Evolutionary conservation across 305 asterid species (phyloP).

Genomic region (Fraxinus dipetala): DNA sequence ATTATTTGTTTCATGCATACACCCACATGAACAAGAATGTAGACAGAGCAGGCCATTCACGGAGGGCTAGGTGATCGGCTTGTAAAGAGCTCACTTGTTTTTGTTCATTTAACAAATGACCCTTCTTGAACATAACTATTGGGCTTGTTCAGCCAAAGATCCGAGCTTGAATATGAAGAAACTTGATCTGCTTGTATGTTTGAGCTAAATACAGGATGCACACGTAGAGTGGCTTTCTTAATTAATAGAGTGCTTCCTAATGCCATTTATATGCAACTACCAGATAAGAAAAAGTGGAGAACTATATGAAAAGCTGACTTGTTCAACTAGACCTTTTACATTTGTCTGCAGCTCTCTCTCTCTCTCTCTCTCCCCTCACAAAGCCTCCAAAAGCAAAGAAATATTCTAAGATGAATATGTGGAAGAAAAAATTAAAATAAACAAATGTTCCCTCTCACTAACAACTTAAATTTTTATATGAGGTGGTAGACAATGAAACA

Average conservation of each 20-base stretch:
- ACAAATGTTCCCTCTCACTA: not conserved
- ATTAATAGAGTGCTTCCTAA: not conserved
- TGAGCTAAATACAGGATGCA: not conserved
- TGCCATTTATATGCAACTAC: not conserved
- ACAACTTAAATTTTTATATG: not conserved
- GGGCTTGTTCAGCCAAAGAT: not conserved
- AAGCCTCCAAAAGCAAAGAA: not conserved
- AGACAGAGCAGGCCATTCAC: constrained; percentile 8
- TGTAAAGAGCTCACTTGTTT: constrained; percentile 1
- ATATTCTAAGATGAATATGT: not conserved
- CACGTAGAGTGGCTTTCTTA: not conserved
- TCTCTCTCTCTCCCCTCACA: no score
- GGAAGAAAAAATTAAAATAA: not conserved
- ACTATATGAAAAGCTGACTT: not conserved
- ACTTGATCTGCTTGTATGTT: not conserved
- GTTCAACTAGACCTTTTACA: not conserved
- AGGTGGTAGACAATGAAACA: not conserved
- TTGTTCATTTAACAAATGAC: not conserved
- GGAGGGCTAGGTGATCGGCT: constrained; percentile 11
- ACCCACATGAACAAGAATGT: constrained; percentile 13
- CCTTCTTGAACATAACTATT: not conserved
- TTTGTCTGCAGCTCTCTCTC: not conserved
- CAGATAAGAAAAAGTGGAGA: not conserved
- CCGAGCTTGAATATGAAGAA: not conserved
- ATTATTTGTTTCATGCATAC: constrained; percentile 3